Evolutionary conservation across 257 asterid genomes (phyloP).

Genomic region (Scutellaria barbata): DNA sequence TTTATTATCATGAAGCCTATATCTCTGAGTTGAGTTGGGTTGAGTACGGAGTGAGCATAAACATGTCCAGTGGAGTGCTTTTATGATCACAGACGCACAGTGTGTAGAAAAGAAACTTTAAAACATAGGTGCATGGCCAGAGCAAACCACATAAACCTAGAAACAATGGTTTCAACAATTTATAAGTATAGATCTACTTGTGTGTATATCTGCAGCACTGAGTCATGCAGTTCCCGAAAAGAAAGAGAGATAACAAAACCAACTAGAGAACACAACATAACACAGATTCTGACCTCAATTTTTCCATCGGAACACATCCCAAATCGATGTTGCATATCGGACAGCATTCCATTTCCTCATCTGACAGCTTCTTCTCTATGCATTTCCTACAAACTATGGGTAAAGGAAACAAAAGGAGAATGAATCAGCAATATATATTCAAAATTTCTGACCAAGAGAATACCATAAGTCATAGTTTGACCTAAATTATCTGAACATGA

Average conservation of each 20-base stretch:
- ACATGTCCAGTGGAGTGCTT: background rate
- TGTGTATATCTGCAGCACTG: background rate
- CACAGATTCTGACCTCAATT: conserved; percentile 68
- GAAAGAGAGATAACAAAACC: conserved; percentile 7
- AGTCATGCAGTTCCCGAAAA: background rate
- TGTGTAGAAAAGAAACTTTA: background rate
- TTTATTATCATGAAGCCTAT: conserved; percentile 18
- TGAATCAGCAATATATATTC: conserved; percentile 20
- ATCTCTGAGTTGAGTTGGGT: background rate
- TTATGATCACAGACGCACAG: conserved; percentile 22
- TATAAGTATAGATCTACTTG: background rate
- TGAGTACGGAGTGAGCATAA: background rate
- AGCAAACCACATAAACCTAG: background rate
- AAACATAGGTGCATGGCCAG: background rate
- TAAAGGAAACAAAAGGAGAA: conserved; percentile 25
- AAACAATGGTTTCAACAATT: background rate
- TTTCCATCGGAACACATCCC: conserved; percentile 90
- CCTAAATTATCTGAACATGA: conserved; percentile 11
- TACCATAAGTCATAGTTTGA: conserved; percentile 19
- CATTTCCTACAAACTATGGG: conserved; percentile 89
- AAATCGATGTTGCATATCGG: conserved; percentile 86
- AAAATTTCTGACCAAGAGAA: conserved; percentile 25
- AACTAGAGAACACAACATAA: background rate
- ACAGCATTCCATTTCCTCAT: conserved; percentile 87
- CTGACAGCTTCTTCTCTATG: conserved; percentile 79